These are phyloP conservation scores for Wallacemonas sp. DNA, from an alignment of 208 protist genomes.

Conservation along the genomic window DNA sequence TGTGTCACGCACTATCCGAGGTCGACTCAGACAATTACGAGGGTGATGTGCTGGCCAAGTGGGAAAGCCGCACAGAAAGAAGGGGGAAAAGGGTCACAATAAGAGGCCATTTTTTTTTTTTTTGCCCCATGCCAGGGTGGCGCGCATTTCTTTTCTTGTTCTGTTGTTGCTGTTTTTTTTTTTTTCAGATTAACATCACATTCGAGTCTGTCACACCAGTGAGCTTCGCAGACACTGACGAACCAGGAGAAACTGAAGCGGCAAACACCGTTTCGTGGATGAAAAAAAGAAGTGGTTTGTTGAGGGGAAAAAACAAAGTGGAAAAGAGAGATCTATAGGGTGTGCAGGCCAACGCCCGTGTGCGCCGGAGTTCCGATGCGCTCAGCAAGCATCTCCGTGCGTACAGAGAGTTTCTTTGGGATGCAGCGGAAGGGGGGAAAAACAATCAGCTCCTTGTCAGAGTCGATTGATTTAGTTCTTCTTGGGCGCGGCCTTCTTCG, in stretches of 20 bases:
- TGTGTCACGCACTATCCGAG: too few relatives aligned
- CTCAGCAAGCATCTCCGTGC: slow-evolving; percentile 17
- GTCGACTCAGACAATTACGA: too few relatives aligned
- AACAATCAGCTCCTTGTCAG: not conserved
- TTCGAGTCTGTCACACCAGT: not conserved
- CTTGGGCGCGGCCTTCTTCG: slow-evolving; percentile 30
- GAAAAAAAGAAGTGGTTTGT: slow-evolving; percentile 1
- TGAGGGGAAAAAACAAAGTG: not conserved
- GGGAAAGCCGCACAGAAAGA: too few relatives aligned
- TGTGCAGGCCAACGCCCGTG: slow-evolving; percentile 18
- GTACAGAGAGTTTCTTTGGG: slow-evolving; percentile 8
- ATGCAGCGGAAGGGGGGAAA: not conserved
- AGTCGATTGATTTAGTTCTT: slow-evolving; percentile 14
- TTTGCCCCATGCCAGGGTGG: too few relatives aligned
- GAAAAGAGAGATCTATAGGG: slow-evolving; percentile 15
- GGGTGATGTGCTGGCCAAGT: too few relatives aligned
- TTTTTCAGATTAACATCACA: not conserved
- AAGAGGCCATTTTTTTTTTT: too few relatives aligned
- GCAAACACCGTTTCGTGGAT: not conserved
- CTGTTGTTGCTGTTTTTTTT: not conserved
- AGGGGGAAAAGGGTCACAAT: too few relatives aligned
- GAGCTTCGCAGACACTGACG: not conserved
- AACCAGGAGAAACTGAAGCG: not conserved
- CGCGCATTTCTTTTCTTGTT: not conserved
- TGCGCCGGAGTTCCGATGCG: slow-evolving; percentile 6